phyloP scores from a whole-genome alignment of 2,329 filamentous ascomycete genomes.

The Pseudopithomyces maydicus region DNA sequence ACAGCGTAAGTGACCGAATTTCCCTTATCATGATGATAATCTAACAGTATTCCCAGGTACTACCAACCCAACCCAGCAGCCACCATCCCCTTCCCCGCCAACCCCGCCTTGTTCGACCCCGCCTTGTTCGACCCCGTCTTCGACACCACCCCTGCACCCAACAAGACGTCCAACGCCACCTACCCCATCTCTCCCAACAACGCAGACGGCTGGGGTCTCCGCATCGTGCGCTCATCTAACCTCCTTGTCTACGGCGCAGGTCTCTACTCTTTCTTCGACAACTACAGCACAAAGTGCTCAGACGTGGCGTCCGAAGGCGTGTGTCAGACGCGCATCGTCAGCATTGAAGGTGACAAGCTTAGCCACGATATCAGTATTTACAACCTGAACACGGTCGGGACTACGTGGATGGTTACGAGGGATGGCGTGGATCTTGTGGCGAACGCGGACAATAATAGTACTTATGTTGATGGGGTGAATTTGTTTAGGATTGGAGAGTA shows the following conservation, averaged over 20 bases:
- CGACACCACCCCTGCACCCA: conserved; percentile 56
- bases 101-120: conserved; percentile 67
- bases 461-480: conserved; percentile 46
- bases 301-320: conserved; percentile 30
- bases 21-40: not conserved
- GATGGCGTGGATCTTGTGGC: conserved; percentile 51
- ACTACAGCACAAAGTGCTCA: conserved; percentile 56
- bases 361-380: conserved; percentile 49
- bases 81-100: conserved; percentile 65
- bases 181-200: conserved; percentile 31
- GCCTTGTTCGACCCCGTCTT: conserved; percentile 80
- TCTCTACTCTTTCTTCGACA: conserved; percentile 71
- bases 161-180: conserved; percentile 8
- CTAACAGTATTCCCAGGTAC: conserved; percentile 46
- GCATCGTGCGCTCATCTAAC: conserved; percentile 61
- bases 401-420: conserved; percentile 52
- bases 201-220: conserved; percentile 65
- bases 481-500: conserved; percentile 30
- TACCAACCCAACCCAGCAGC: conserved; percentile 84
- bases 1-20: conserved; percentile 66
- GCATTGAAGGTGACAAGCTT: conserved; percentile 48
- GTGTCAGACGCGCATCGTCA: conserved; percentile 58
- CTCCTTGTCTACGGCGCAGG: conserved; percentile 67
- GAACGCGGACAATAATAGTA: conserved; percentile 54
- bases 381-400: conserved; percentile 54